phyloP scores from a whole-genome alignment of 345 rosid species.

The Gossypioides kirkii region DNA sequence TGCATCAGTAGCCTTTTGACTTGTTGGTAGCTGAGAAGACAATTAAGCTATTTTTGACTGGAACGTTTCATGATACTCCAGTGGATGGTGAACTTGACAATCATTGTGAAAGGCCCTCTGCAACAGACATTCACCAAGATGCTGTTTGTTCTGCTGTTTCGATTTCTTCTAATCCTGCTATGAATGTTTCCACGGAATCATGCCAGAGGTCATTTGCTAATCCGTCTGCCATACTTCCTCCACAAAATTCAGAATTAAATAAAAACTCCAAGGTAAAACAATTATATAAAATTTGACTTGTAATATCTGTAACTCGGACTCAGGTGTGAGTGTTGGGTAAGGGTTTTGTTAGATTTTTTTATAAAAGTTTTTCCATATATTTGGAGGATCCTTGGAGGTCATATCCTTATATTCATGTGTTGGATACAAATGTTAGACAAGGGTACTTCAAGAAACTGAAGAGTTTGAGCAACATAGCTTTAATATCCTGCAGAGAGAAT shows the following conservation, averaged over 20 bases:
- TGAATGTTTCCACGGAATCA: slow-evolving; percentile 27
- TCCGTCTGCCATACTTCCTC: slow-evolving; percentile 39
- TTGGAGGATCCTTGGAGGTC: neutral
- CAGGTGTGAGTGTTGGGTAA: neutral
- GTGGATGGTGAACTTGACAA: slow-evolving; percentile 30
- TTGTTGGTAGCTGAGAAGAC: slow-evolving; percentile 11
- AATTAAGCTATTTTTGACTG: slow-evolving; percentile 22
- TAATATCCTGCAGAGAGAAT: neutral
- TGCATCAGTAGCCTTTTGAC: neutral
- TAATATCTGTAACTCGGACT: neutral
- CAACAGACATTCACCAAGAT: slow-evolving; percentile 26
- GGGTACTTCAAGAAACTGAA: neutral
- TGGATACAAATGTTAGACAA: neutral
- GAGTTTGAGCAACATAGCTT: neutral
- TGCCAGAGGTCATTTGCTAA: slow-evolving; percentile 24
- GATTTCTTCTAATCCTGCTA: slow-evolving; percentile 24
- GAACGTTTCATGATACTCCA: slow-evolving; percentile 29
- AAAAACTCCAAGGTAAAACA: slow-evolving; percentile 53
- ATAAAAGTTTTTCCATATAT: neutral
- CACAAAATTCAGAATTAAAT: slow-evolving; percentile 36
- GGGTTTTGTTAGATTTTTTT: neutral
- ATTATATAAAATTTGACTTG: neutral
- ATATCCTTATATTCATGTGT: neutral
- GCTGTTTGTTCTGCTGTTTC: slow-evolving; percentile 32
- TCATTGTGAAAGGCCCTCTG: slow-evolving; percentile 35